Conservation (phyloP, 352 stramenopile species). For the Globisporangium viniferum region DNA sequence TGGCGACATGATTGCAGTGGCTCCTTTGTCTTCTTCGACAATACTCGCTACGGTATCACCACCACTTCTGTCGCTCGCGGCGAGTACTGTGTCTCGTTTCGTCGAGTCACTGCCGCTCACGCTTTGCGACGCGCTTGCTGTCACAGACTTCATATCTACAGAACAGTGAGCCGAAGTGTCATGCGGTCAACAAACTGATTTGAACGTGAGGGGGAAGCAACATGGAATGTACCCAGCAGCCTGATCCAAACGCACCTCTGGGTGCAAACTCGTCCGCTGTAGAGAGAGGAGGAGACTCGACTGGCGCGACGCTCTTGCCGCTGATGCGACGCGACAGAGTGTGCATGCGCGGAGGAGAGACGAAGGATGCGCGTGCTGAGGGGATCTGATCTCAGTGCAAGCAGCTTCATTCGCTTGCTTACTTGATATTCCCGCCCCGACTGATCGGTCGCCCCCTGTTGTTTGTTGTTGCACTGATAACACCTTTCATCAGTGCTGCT, state of each 20-base stretch:
- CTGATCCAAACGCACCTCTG: not conserved
- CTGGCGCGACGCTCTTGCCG: conserved; percentile 1
- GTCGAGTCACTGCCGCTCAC: not conserved
- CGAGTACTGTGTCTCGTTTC: not conserved
- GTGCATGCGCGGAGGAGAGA: not conserved
- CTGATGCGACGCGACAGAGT: conserved; percentile 6
- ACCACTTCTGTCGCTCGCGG: not conserved
- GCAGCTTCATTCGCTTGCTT: not conserved
- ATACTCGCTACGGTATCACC: not conserved
- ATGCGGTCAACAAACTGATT: not conserved
- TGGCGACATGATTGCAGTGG: not conserved
- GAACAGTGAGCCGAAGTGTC: not conserved
- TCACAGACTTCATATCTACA: not conserved
- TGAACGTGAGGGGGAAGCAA: not conserved
- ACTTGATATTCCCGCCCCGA: not conserved
- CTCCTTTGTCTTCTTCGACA: not conserved
- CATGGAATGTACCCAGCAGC: not conserved
- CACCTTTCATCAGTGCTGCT: no score
- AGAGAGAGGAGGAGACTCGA: no score
- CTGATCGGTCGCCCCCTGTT: no score
- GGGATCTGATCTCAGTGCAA: not conserved
- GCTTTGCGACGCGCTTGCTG: not conserved
- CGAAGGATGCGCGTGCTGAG: not conserved
- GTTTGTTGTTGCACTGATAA: no score
- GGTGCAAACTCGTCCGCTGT: not conserved